Evolutionary conservation across 768 basidiomycete genomes (phyloP).

Genomic region (Termitomyces sp.): DNA sequence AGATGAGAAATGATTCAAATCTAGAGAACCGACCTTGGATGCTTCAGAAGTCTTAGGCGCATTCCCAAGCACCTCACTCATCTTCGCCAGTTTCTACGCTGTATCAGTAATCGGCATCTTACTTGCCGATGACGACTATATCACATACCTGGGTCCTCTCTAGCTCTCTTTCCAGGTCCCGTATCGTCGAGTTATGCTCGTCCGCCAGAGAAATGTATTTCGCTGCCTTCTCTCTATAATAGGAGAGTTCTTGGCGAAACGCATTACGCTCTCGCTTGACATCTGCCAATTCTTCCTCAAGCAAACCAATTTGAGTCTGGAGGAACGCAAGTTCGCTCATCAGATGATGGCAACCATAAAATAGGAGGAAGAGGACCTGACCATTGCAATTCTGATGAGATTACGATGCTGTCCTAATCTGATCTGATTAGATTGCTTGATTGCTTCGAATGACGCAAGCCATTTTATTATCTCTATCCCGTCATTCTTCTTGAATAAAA

Average conservation of each 20-base stretch:
- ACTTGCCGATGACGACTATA: neutral
- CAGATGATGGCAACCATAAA: neutral
- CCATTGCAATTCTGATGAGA: too few relatives aligned
- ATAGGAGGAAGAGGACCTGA: too few relatives aligned
- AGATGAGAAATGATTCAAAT: too few relatives aligned
- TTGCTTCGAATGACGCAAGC: too few relatives aligned
- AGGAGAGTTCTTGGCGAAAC: neutral
- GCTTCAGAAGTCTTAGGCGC: neutral
- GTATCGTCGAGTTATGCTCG: neutral
- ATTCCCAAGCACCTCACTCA: neutral
- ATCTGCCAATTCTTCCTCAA: neutral
- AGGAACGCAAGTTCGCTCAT: neutral
- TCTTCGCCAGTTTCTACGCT: neutral
- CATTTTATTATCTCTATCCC: too few relatives aligned
- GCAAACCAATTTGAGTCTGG: neutral
- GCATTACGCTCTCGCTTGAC: neutral
- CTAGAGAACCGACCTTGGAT: neutral
- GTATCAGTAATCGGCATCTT: neutral
- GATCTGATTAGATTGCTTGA: neutral
- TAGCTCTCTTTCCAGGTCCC: conserved; percentile 2
- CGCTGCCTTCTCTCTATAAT: neutral
- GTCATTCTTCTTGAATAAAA: too few relatives aligned
- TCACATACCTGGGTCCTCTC: neutral
- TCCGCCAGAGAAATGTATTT: conserved; percentile 1
- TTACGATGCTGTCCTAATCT: neutral